phyloP scores from a whole-genome alignment of 2,329 filamentous ascomycete genomes.

The Alternaria gansuensis region DNA sequence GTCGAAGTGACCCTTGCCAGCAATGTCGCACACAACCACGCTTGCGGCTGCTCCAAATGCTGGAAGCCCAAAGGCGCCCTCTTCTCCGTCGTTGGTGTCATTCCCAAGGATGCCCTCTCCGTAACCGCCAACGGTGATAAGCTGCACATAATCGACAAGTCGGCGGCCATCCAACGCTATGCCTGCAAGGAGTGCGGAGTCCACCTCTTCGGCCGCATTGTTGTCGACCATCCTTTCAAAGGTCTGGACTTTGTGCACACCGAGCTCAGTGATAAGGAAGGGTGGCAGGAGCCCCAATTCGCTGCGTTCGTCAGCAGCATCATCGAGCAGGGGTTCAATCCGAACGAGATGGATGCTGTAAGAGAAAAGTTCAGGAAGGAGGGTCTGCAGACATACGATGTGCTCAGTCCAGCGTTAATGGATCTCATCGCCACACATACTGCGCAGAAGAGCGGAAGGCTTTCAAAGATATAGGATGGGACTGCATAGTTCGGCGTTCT shows the following conservation, averaged over 20 bases:
- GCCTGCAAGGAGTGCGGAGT: conserved; percentile 56
- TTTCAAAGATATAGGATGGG: conserved; percentile 34
- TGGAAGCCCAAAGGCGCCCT: conserved; percentile 72
- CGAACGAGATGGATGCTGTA: conserved; percentile 64
- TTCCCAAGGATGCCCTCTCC: conserved; percentile 63
- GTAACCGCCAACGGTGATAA: conserved; percentile 68
- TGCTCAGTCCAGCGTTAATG: conserved; percentile 69
- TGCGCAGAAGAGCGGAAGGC: conserved; percentile 58
- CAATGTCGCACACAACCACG: conserved; percentile 74
- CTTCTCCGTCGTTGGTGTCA: conserved; percentile 71
- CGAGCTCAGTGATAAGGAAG: conserved; percentile 67
- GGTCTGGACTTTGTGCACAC: conserved; percentile 74
- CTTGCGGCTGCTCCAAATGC: conserved; percentile 76
- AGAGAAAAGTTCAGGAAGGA: conserved; percentile 62
- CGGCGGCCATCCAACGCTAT: conserved; percentile 65
- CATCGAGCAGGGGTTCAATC: conserved; percentile 72
- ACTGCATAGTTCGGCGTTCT: conserved; percentile 3
- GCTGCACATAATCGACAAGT: conserved; percentile 64
- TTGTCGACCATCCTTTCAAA: conserved; percentile 71
- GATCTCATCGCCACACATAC: conserved; percentile 62
- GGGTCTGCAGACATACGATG: conserved; percentile 71
- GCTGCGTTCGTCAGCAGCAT: conserved; percentile 73
- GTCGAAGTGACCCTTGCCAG: conserved; percentile 66
- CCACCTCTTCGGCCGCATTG: conserved; percentile 74
- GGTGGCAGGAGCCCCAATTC: conserved; percentile 78